Evolutionary conservation across 129 eudicot genomes (phyloP), one percentile per base, ranked within the genome.

Genomic region (Rutidosis leptorrhynchoides): DNA sequence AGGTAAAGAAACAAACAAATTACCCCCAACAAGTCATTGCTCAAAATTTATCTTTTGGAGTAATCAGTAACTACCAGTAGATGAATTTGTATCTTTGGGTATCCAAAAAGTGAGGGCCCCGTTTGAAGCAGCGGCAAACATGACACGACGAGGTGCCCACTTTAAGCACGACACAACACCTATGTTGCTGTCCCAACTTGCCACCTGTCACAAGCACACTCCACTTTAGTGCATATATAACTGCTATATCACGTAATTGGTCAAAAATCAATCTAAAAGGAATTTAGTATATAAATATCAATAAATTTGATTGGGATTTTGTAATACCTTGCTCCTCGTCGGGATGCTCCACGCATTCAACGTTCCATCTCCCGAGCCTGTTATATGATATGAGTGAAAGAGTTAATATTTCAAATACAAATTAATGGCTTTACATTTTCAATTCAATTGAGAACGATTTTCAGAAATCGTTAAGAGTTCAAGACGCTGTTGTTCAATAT

Each of bases 41-140:
- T 57, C 62, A 56, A 9, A 56, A 56, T 26, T 26, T 57, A 14
- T 57, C 62, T 26, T 26, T 64, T 54, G 64, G 52, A 53, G 53
- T 32, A 32, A 14, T 73, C 72, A 30, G 56, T 28, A 64, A 60
- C 33, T 42, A 20, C 26, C 75, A 8, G 69, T 33, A 24, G 65
- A 35, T 6, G 75, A 55, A 53, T 60, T 73, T 32, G 64, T 24
- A 42, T 79, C 78, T 58, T 79, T 81, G 5, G 96, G 98, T 60
- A 92, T 92, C 98, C 98, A 92, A 32, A 92, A 92, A 17, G 98
- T 92, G 35, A 92, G 98, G 35, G 77, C 91, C 2, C 91, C 85
- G 35, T 84, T 72, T n/a, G 98, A 84, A 37, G 98, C 95, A 48
- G 97, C 98, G 21, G 82, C 98, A 72, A 92, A 88, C 98, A 92